These are phyloP conservation scores for Dioscorea alata DNA, from an alignment of 106 monocot species.

Conservation along the genomic window DNA sequence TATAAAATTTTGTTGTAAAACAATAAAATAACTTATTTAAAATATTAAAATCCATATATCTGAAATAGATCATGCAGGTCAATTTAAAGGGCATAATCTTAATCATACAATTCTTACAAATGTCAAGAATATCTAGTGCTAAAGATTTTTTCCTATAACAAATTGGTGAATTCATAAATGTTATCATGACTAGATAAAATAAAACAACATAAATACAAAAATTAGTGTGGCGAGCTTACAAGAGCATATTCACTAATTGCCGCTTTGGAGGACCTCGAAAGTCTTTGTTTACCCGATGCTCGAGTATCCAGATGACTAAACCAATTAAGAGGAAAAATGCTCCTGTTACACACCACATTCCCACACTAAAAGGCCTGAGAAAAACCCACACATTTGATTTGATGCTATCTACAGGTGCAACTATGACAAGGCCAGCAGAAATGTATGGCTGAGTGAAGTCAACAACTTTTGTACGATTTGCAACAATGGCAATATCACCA, in stretches of 20 bases:
- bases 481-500: constrained; percentile 46
- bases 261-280: constrained; percentile 59
- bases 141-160: not conserved
- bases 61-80: not conserved
- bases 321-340: constrained; percentile 62
- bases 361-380: constrained; percentile 51
- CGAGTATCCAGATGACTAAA: constrained; percentile 61
- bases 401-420: constrained; percentile 26
- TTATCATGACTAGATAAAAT: not conserved
- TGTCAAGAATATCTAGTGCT: too few species aligned
- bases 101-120: not conserved
- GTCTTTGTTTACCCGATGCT: constrained; percentile 58
- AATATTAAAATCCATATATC: too few species aligned
- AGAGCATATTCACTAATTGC: constrained; percentile 44
- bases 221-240: constrained; percentile 20
- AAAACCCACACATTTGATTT: constrained; percentile 62
- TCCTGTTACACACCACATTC: constrained; percentile 55
- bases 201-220: not conserved
- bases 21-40: too few species aligned
- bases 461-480: constrained; percentile 44
- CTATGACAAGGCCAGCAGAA: constrained; percentile 41
- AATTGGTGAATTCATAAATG: not conserved
- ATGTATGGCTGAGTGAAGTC: constrained; percentile 77
- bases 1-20: too few species aligned
- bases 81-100: not conserved